Evolutionary conservation across 2,329 filamentous ascomycete genomes (phyloP).

Genomic region (Verticillium nubilum): DNA sequence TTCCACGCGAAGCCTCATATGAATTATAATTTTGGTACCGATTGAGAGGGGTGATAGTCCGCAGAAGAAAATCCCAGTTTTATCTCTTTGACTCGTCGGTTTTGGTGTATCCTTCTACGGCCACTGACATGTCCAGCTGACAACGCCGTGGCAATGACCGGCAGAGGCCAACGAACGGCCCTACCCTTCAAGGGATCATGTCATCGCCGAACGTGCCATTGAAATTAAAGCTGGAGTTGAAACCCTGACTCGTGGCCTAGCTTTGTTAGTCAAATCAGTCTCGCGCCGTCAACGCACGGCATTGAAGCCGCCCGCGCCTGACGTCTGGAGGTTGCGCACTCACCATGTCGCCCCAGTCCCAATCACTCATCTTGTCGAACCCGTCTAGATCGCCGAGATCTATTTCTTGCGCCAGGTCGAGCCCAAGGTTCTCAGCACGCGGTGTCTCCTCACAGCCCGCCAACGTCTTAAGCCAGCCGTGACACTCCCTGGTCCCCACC

Average conservation of each 20-base stretch:
- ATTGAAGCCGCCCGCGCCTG: slow-evolving; percentile 9
- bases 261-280: slow-evolving; percentile 16
- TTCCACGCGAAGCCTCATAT: too few relatives aligned
- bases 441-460: slow-evolving; percentile 19
- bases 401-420: slow-evolving; percentile 4
- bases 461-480: slow-evolving; percentile 24
- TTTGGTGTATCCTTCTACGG: too few relatives aligned
- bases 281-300: slow-evolving; percentile 11
- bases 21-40: not conserved
- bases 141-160: not conserved
- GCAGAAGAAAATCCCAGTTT: not conserved
- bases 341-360: slow-evolving; percentile 25
- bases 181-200: not conserved
- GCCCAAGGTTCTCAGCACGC: slow-evolving; percentile 1
- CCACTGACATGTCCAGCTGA: not conserved
- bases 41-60: not conserved
- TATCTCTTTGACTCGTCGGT: not conserved
- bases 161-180: not conserved
- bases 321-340: slow-evolving; percentile 13
- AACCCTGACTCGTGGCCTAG: slow-evolving; percentile 2
- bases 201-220: not conserved
- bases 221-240: slow-evolving; percentile 2
- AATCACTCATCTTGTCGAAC: slow-evolving; percentile 17
- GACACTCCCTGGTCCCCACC: slow-evolving; percentile 20
- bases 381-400: slow-evolving; percentile 8